Base-by-base conservation (phyloP, 352 stramenopile genomes). In the Pythium angustatum region DNA sequence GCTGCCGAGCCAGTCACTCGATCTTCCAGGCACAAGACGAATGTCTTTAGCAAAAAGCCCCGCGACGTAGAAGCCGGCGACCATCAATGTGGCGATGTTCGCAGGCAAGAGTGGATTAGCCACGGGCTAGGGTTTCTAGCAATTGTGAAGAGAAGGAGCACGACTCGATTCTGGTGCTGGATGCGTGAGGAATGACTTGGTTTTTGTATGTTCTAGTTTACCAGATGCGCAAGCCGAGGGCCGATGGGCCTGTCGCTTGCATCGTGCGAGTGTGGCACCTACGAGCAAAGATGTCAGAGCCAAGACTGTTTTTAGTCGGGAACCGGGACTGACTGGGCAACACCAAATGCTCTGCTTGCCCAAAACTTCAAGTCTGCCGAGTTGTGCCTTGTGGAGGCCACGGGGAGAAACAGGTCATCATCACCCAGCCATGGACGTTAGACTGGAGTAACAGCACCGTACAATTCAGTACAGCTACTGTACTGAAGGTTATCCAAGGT, bases 21-120 rank as follows among this genome's bases (percentile, higher is more conserved):
- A n/a, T n/a, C n/a, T n/a, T n/a, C n/a, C n/a, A n/a, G n/a, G n/a
- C n/a, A n/a, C n/a, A n/a, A n/a, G n/a, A n/a, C n/a, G n/a, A n/a
- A n/a, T n/a, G n/a, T n/a, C n/a, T n/a, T n/a, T n/a, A n/a, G n/a
- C n/a, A n/a, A n/a, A n/a, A n/a, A n/a, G n/a, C n/a, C n/a, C n/a
- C n/a, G 38, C 38, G 38, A 45, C 38, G 41, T 49, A 49, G 41
- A 49, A 41, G 34, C 11, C 34, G 34, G 34, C 34, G 34, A 41
- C 34, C 34, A 41, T 41, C 34, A 41, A 41, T 41, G 34, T n/a
- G n/a, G n/a, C n/a, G n/a, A n/a, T n/a, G 34, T 15, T 19, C 2
- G 34, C 34, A 41, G 11, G 19, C 34, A 41, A 41, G 34, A 15
- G 19, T 41, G 34, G 34, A 41, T 41, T 41, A 41, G 34, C 34